Base-by-base conservation (phyloP, 2,329 filamentous ascomycete species). In the Trichoderma oligosporum region DNA sequence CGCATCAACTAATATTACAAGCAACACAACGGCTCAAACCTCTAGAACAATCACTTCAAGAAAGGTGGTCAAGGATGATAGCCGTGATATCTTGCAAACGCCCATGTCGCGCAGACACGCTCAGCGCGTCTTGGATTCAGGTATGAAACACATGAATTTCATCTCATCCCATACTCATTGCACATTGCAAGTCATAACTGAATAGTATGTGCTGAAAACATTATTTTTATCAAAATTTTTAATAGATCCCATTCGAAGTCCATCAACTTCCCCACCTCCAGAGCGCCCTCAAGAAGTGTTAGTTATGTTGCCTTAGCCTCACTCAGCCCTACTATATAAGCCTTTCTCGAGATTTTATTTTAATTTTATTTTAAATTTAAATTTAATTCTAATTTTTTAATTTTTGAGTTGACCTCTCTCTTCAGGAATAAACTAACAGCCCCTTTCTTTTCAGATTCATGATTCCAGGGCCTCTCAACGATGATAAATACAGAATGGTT, bases 401-500 rank as follows among this genome's bases (percentile, higher is more conserved):
- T n/a, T n/a, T n/a, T n/a, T n/a, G 11, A 31, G 27, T 11, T 31
- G 27, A 31, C 6, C 14, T 14, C 16, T 39, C 27, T 42, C 18
- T 8, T n/a, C 6, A 11, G 9, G 14, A 22, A n/a, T 12, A 33
- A 29, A n/a, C 42, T 29, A 12, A 39, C 31, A 25, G 5, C 3
- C 20, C 8, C 22, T 16, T 11, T 6, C 35, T 14, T 14, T 6
- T 8, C 54, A 85, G 82, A 27, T 78, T 78, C 67, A 91, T 93
- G 87, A 74, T 76, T 2, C 77, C 83, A 45, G 85, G 84, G 2
- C 70, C 81, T n/a, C 75, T 80, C 4, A 71, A 78, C n/a, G 89
- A 94, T 68, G 88, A 92, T 67, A 74, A 73, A 55, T 93, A 83
- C 70, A 85, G 88, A 65, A 92, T 93, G 87, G 89, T 94, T 0